Conservation (phyloP, 2,329 filamentous ascomycete genomes). For the Calonectria hawksworthii region DNA sequence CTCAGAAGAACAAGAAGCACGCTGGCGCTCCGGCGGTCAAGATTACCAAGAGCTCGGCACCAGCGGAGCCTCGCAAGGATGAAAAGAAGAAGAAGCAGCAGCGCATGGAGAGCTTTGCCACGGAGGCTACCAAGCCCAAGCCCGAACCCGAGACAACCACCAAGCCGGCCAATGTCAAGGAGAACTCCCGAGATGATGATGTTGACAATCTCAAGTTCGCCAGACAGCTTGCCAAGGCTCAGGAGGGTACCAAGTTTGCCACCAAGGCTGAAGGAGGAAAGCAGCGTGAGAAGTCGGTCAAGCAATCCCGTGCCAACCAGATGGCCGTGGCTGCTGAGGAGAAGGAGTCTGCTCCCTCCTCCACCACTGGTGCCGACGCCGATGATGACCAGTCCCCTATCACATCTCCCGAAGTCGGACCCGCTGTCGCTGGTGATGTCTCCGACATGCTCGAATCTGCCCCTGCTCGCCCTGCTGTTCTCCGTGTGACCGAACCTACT, state of each 20-base stretch:
- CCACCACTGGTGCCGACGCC: conserved; percentile 80
- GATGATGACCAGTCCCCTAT: conserved; percentile 84
- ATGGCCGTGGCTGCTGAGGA: conserved; percentile 59
- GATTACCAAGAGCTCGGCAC: conserved; percentile 45
- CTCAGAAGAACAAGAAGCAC: conserved; percentile 51
- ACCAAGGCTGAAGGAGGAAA: conserved; percentile 68
- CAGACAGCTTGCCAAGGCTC: conserved; percentile 77
- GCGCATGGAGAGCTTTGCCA: conserved; percentile 57
- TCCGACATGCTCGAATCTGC: conserved; percentile 92
- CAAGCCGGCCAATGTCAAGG: conserved; percentile 47
- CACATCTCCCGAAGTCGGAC: conserved; percentile 72
- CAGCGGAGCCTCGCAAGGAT: conserved; percentile 54
- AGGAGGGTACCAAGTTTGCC: conserved; percentile 76
- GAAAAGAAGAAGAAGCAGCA: conserved; percentile 64
- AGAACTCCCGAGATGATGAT: conserved; percentile 68
- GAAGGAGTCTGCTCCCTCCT: conserved; percentile 66
- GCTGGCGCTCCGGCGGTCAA: conserved; percentile 46
- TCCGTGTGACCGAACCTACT: conserved; percentile 80
- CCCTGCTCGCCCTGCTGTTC: conserved; percentile 76
- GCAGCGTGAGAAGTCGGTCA: conserved; percentile 78
- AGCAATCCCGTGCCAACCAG: conserved; percentile 75
- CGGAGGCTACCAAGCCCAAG: conserved; percentile 59
- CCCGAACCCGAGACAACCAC: conserved; percentile 45
- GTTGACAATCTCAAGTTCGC: conserved; percentile 83
- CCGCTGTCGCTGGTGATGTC: conserved; percentile 77